phyloP scores from a whole-genome alignment of 176 grass and related monocot genomes.

The Rhynchospora pubera region DNA sequence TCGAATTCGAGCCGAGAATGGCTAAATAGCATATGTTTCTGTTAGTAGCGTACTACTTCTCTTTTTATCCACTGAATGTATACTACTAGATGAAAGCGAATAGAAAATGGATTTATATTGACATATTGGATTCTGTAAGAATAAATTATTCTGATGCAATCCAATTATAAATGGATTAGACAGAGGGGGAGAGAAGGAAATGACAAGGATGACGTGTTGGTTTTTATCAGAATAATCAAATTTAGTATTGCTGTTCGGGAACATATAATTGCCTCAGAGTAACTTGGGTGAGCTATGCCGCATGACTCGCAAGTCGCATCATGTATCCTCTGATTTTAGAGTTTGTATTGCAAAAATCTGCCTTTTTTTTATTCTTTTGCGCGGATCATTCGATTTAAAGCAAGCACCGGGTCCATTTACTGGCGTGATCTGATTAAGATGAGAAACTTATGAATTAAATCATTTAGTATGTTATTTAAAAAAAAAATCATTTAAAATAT shows the following conservation, averaged over 20 bases:
- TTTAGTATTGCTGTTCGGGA: not conserved
- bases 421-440: too few relatives aligned
- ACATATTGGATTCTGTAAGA: not conserved
- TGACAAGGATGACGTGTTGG: not conserved
- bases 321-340: too few relatives aligned
- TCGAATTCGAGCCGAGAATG: constrained; percentile 81
- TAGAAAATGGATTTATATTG: not conserved
- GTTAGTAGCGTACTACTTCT: not conserved
- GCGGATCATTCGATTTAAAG: too few relatives aligned
- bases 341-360: too few relatives aligned
- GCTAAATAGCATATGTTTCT: constrained; percentile 31
- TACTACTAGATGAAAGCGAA: not conserved
- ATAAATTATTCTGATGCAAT: not conserved
- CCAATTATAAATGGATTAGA: not conserved
- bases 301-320: too few relatives aligned
- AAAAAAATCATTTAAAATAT: too few relatives aligned
- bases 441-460: too few relatives aligned
- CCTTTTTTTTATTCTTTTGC: too few relatives aligned
- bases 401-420: too few relatives aligned
- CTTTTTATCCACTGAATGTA: not conserved
- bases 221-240: not conserved
- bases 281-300: too few relatives aligned
- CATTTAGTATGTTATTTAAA: too few relatives aligned
- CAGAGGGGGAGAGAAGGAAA: not conserved
- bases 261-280: too few relatives aligned